Percentiles rank a stretch among this genome's conserved stretches.
Conservation (phyloP, 1,284 basidiomycete species). For the Moesziomyces parantarcticus region DNA sequence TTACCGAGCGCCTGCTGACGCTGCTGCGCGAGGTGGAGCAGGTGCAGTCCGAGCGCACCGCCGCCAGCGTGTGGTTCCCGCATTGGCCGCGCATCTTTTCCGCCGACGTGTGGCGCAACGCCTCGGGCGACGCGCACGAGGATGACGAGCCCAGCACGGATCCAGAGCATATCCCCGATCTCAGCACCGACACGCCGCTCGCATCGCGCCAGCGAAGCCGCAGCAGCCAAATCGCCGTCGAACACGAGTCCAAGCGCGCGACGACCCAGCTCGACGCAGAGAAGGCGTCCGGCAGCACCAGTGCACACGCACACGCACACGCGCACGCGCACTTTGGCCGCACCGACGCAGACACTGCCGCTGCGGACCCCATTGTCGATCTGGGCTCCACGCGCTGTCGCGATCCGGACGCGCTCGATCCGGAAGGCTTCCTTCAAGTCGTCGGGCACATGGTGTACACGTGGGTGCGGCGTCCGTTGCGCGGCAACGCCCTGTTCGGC, state of each 20-base stretch:
- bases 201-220: constrained; percentile 30
- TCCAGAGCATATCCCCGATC: constrained; percentile 42
- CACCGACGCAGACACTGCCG: not conserved
- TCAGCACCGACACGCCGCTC: constrained; percentile 22
- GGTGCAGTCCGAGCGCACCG: constrained; percentile 73
- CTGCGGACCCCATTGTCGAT: constrained; percentile 32
- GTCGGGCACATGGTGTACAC: constrained; percentile 53
- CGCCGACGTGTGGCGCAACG: constrained; percentile 71
- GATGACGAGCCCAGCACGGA: constrained; percentile 40
- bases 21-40: constrained; percentile 75
- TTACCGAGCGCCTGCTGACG: constrained; percentile 39
- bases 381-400: constrained; percentile 72
- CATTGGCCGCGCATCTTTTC: constrained; percentile 68
- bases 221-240: constrained; percentile 21
- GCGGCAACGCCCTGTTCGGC: constrained; percentile 74
- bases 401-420: constrained; percentile 81
- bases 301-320: constrained; percentile 3
- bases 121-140: constrained; percentile 20
- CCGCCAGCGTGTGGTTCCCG: constrained; percentile 78
- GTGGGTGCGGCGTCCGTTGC: constrained; percentile 49
- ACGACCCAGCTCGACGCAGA: not conserved
- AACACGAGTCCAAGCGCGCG: not conserved
- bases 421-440: constrained; percentile 62
- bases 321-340: constrained; percentile 13
- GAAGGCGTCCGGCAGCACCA: too few species aligned